phyloP scores from a whole-genome alignment of 495 filamentous ascomycete genomes.

The Clohesyomyces aquaticus region DNA sequence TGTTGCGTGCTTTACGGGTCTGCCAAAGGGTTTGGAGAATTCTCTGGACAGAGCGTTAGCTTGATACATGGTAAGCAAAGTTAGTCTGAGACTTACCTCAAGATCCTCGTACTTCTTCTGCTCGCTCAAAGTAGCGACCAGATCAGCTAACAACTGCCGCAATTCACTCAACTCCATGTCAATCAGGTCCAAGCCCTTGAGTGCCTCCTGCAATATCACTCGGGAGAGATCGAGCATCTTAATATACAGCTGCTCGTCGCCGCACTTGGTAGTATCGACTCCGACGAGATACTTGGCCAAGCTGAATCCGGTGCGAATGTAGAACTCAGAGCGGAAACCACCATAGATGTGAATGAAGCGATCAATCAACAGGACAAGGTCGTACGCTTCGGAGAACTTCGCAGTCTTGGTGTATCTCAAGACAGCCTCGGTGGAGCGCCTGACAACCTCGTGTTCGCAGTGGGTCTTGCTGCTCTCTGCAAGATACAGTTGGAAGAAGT shows the following conservation, averaged over 20 bases:
- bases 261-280: conserved; percentile 21
- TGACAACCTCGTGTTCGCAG: conserved; percentile 35
- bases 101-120: conserved; percentile 38
- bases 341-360: conserved; percentile 61
- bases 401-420: conserved; percentile 29
- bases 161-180: conserved; percentile 30
- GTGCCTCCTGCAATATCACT: conserved; percentile 27
- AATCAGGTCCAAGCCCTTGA: conserved; percentile 19
- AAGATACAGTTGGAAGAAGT: conserved; percentile 38
- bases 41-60: conserved; percentile 24
- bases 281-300: conserved; percentile 30
- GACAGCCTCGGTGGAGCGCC: conserved; percentile 19
- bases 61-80: background rate
- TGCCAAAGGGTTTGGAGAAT: conserved; percentile 36
- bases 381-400: conserved; percentile 57
- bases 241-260: conserved; percentile 25
- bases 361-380: conserved; percentile 58
- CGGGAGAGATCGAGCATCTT: conserved; percentile 38
- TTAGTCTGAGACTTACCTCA: conserved; percentile 23
- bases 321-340: conserved; percentile 50
- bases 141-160: conserved; percentile 27
- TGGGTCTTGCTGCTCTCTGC: conserved; percentile 22
- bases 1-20: conserved; percentile 23
- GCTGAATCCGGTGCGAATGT: conserved; percentile 31
- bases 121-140: conserved; percentile 32